Evolutionary conservation across 1,139 yeast species (phyloP), one percentile per base, ranked within the genome.

Genomic region (Suhomyces taliae): DNA sequence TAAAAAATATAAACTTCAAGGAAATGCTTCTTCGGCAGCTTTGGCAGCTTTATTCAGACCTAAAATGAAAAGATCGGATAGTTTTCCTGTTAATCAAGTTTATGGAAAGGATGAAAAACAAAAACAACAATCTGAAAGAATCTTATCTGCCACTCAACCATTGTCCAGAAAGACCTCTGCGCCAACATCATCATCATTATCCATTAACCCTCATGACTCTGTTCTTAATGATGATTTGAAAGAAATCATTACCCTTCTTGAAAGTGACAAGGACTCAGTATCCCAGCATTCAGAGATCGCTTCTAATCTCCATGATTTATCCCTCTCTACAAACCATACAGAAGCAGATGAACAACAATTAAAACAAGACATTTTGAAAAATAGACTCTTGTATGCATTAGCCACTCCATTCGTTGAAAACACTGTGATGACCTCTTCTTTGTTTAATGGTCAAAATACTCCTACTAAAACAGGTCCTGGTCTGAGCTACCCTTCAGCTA

Each of bases 361-460:
- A 34, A 71, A 70, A 45, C 68, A 78, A 39, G 73, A 75, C 37
- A 60, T 72, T 7, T 60, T 86, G 38, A 81, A 78, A 52, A 74
- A 75, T 14, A 79, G 78, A 51, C 63, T 86, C 14, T 62, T 85
- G 37, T 81, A 83, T 59, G 90, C 91, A 6, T 69, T 86, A 50
- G 87, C 93, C 0, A 85, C 87, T 10, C 93, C 93, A 1, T 86
- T 86, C 62, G 79, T 83, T 45, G 90, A 86, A 56, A 68, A 76
- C 3, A 69, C 80, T 0, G 70, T 75, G 0, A 57, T 74, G 46
- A 69, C 82, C 0, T 65, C 82, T 2, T 67, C 81, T 2, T 59
- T 78, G 6, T 57, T 67, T 10, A 54, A 46, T 40, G 32, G 32
- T 7, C 11, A 45, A 15, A 38, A 52, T 36, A 40, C 58, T 36